A percentile compares a stretch with the other conserved stretches of the same genome.
These are phyloP conservation scores for Gremmenia infestans DNA, from an alignment of 2,329 filamentous ascomycete species.

Conservation along the genomic window DNA sequence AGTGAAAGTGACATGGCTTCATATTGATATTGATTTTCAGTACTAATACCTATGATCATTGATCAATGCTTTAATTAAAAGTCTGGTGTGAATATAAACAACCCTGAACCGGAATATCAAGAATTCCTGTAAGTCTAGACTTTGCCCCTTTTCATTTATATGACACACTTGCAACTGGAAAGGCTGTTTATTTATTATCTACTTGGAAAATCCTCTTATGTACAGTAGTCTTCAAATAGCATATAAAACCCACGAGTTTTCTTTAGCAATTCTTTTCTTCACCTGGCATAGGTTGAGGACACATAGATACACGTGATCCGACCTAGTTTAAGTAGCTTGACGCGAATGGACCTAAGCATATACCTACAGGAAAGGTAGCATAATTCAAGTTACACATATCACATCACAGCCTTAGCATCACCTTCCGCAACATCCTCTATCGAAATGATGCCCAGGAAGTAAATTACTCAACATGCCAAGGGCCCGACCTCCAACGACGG, in stretches of 20 bases:
- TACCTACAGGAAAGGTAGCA: background rate
- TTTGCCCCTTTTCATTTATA: no score
- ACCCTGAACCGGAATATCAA: no score
- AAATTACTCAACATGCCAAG: conserved; percentile 23
- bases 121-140: no score
- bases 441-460: background rate
- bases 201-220: no score
- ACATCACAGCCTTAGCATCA: background rate
- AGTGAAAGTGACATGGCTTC: no score
- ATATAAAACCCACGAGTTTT: background rate
- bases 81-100: no score
- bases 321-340: background rate
- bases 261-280: background rate
- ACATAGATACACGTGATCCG: background rate
- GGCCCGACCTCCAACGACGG: conserved; percentile 61
- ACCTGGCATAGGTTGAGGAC: background rate
- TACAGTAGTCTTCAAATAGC: no score
- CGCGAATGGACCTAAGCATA: background rate
- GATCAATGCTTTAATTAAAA: no score
- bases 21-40: no score
- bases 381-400: background rate
- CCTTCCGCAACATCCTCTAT: background rate
- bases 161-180: no score
- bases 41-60: no score
- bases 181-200: no score